phyloP scores from a whole-genome alignment of 768 basidiomycete species.

The Termitomyces titanicus region DNA sequence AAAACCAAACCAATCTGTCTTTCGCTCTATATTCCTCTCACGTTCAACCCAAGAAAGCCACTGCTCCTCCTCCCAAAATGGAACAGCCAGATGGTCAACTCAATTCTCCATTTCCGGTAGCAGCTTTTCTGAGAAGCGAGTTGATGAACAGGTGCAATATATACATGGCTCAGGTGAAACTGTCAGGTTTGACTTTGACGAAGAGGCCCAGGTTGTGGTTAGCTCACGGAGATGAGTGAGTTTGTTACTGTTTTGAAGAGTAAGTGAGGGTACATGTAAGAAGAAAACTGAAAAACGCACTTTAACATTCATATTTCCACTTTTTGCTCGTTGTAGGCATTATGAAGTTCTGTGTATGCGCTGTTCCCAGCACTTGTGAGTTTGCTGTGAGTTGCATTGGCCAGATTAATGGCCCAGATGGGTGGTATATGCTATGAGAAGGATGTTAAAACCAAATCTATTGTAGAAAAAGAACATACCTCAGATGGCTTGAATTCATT shows the following conservation, averaged over 20 bases:
- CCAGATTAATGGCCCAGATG: neutral
- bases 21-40: neutral
- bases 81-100: neutral
- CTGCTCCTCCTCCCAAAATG: neutral
- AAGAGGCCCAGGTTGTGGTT: neutral
- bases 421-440: neutral
- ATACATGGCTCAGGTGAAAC: neutral
- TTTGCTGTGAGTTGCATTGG: neutral
- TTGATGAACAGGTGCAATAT: neutral
- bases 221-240: neutral
- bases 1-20: neutral
- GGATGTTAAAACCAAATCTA: neutral
- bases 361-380: neutral
- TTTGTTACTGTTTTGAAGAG: neutral
- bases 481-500: neutral
- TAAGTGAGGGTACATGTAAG: neutral
- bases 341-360: neutral
- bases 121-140: neutral
- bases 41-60: neutral
- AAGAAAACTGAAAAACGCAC: neutral
- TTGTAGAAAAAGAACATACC: neutral
- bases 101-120: neutral
- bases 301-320: neutral
- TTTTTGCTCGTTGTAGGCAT: neutral
- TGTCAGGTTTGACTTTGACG: neutral